These are phyloP conservation scores for Eucalyptus paniculata DNA, from an alignment of 345 rosid species.

Conservation along the genomic window DNA sequence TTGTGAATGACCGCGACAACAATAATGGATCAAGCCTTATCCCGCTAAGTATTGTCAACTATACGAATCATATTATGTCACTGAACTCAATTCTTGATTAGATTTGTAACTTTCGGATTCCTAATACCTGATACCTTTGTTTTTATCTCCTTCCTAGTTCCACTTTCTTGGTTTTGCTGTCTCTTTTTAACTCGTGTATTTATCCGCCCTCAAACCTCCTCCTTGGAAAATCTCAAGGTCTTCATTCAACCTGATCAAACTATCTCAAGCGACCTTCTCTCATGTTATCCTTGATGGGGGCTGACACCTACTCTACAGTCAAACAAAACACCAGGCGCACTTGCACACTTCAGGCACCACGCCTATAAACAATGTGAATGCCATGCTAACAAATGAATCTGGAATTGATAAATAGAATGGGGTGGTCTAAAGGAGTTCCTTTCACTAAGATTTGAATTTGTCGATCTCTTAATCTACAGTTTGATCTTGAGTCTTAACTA, in stretches of 20 bases:
- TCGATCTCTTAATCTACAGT: too few species aligned
- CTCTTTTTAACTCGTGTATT: not conserved
- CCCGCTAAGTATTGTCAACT: rapidly evolving
- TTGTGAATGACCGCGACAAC: not conserved
- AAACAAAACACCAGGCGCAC: not conserved
- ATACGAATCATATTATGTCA: not conserved
- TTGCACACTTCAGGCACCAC: not conserved
- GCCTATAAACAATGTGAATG: not conserved
- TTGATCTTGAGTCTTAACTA: too few species aligned
- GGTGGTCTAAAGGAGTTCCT: too few species aligned
- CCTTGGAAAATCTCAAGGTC: not conserved
- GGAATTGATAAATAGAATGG: too few species aligned
- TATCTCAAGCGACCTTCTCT: not conserved
- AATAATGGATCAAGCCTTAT: not conserved
- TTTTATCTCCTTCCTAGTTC: not conserved
- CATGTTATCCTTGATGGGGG: not conserved
- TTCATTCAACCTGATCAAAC: not conserved
- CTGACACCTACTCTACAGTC: rapidly evolving
- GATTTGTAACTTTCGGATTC: not conserved
- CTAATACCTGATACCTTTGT: not conserved
- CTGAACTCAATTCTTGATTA: slow-evolving; percentile 27
- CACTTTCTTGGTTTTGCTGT: not conserved
- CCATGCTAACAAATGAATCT: not conserved
- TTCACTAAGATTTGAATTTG: too few species aligned
- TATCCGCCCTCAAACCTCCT: not conserved